phyloP scores from a whole-genome alignment of 148 eudicot genomes.

The Selenicereus undatus region DNA sequence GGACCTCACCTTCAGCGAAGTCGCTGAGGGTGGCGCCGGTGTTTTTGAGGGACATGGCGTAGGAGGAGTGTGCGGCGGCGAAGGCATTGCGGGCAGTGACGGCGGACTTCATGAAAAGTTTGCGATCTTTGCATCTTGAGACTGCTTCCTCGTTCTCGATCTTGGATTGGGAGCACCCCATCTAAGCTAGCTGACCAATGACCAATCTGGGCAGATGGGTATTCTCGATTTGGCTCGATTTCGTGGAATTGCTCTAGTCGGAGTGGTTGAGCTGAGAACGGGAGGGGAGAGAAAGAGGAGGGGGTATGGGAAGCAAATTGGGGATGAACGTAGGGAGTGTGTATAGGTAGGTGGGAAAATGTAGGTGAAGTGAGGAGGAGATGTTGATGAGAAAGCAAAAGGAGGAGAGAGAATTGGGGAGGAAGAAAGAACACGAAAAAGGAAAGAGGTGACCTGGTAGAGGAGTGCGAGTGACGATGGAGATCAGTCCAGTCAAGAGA shows the following conservation, averaged over 20 bases:
- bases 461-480: neutral
- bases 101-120: conserved; percentile 52
- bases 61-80: conserved; percentile 68
- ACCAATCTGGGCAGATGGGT: neutral
- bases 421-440: neutral
- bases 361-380: neutral
- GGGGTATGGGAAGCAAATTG: neutral
- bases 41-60: conserved; percentile 61
- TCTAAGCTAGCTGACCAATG: neutral
- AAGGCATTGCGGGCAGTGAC: conserved; percentile 69
- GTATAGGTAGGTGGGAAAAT: neutral
- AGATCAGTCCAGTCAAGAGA: neutral
- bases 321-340: neutral
- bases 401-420: neutral
- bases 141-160: conserved; percentile 92
- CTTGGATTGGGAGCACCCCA: conserved; percentile 92
- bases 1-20: conserved; percentile 57
- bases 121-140: conserved; percentile 70
- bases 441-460: neutral
- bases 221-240: neutral
- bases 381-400: neutral
- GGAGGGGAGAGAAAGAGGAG: neutral
- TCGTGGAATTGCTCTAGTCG: neutral
- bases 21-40: conserved; percentile 81
- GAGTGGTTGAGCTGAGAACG: neutral